Evolutionary conservation across 2,329 filamentous ascomycete genomes (phyloP), one percentile per base, ranked within the genome.

Genomic region (Ophiostoma fasciatum): DNA sequence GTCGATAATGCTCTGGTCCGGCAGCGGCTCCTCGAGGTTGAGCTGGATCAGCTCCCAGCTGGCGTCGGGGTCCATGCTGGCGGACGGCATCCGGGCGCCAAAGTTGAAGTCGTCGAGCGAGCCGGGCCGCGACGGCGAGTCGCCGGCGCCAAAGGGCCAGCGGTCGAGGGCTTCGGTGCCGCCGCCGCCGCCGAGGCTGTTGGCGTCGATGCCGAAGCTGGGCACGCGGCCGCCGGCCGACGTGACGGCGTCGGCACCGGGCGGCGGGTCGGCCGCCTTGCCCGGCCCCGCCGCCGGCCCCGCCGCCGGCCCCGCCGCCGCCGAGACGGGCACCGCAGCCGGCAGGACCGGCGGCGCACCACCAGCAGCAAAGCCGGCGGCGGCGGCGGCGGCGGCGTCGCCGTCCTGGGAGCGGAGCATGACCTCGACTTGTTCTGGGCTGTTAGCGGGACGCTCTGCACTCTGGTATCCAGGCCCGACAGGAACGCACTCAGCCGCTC

Each of bases 401-500:
- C 15, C 35, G 14, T 83, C 80, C 51, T 92, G 80, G 6, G 74
- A 82, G 60, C 88, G 92, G 42, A 94, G 63, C 38, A 94, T 62
- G 2, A 81, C 90, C 63, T 94, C 88, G 37, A 96, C 87, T 67
- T 94, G 87, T 55, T 88, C 84, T 92, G 18, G 18, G 8, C 2
- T 5, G 23, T 31, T 37, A 31, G 29, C n/a, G n/a, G n/a, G n/a
- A n/a, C n/a, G n/a, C n/a, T n/a, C n/a, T n/a, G n/a, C n/a, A n/a
- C n/a, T n/a, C n/a, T n/a, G n/a, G n/a, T n/a, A n/a, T n/a, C n/a
- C n/a, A n/a, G n/a, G n/a, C n/a, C n/a, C 8, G 5, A 18, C 9
- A 61, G 7, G 1, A 7, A 61, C 80, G 62, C 67, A 93, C 85
- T 87, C 51, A 98, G 61, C 55, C 90, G 74, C 54, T 92, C 87